A percentile compares a stretch with the other conserved stretches of the same genome.
Evolutionary conservation across 345 rosid species (phyloP).

Genomic region (Zanthoxylum bungeanum): DNA sequence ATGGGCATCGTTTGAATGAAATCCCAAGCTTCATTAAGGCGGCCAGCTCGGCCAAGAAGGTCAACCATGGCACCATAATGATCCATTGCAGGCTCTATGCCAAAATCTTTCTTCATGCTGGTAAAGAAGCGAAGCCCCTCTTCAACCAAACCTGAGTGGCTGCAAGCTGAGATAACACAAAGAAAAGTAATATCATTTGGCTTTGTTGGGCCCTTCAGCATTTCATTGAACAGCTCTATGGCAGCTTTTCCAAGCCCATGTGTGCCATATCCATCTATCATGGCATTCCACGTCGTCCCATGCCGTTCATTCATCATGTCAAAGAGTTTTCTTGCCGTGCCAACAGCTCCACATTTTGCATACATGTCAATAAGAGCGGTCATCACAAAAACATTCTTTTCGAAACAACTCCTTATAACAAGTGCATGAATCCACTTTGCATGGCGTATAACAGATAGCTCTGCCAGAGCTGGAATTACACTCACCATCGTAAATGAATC

Average conservation of each 20-base stretch:
- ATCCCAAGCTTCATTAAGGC: slow-evolving; percentile 60
- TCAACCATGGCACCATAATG: slow-evolving; percentile 88
- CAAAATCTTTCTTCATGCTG: slow-evolving; percentile 56
- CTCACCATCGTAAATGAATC: slow-evolving; percentile 80
- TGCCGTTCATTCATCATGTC: slow-evolving; percentile 57
- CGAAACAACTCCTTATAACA: slow-evolving; percentile 47
- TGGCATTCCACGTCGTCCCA: slow-evolving; percentile 83
- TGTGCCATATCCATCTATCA: slow-evolving; percentile 82
- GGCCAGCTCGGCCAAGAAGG: slow-evolving; percentile 84
- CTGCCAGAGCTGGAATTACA: slow-evolving; percentile 73
- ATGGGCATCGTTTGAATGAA: slow-evolving; percentile 68
- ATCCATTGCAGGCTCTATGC: slow-evolving; percentile 65
- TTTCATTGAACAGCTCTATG: slow-evolving; percentile 51
- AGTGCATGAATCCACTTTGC: slow-evolving; percentile 79
- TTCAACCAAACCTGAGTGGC: slow-evolving; percentile 83
- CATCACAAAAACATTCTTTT: slow-evolving; percentile 50
- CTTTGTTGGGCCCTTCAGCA: slow-evolving; percentile 46
- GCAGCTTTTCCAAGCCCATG: slow-evolving; percentile 72
- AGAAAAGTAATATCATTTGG: slow-evolving; percentile 81
- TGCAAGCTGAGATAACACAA: slow-evolving; percentile 76
- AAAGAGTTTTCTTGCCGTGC: slow-evolving; percentile 58
- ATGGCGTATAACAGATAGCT: slow-evolving; percentile 57
- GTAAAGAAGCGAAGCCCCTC: slow-evolving; percentile 54
- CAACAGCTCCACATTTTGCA: slow-evolving; percentile 74
- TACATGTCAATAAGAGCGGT: slow-evolving; percentile 88